phyloP scores from a whole-genome alignment of 169 alveolate species.

The Prorocentrum cordatum region DNA sequence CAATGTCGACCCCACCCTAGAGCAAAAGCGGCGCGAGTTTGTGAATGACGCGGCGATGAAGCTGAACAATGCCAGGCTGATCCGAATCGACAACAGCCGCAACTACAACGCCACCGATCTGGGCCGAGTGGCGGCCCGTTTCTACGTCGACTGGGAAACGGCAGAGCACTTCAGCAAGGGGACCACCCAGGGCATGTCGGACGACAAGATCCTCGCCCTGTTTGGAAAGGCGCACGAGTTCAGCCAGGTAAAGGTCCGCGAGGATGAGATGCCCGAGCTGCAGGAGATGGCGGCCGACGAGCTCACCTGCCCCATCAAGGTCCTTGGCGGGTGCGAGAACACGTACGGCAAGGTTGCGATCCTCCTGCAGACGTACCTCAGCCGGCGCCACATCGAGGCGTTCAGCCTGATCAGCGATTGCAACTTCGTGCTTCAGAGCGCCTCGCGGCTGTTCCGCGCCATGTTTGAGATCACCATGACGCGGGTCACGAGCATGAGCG shows the following conservation, averaged over 20 bases:
- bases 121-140: constrained; percentile 84
- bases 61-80: constrained; percentile 56
- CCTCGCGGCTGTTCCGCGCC: constrained; percentile 62
- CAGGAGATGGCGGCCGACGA: neutral
- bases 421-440: constrained; percentile 68
- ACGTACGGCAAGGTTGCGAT: constrained; percentile 54
- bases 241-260: constrained; percentile 50
- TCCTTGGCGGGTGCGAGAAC: constrained; percentile 32
- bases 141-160: constrained; percentile 83
- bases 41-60: constrained; percentile 25
- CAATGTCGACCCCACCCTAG: constrained; percentile 24
- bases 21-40: constrained; percentile 50
- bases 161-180: constrained; percentile 50
- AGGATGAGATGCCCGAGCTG: constrained; percentile 49
- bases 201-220: constrained; percentile 30
- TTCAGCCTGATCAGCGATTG: constrained; percentile 69
- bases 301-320: constrained; percentile 4
- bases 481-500: constrained; percentile 41
- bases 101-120: constrained; percentile 80
- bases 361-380: constrained; percentile 69
- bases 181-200: constrained; percentile 9
- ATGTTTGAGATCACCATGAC: constrained; percentile 60
- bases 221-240: constrained; percentile 74
- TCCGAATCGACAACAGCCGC: constrained; percentile 71
- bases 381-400: constrained; percentile 18